phyloP scores from a whole-genome alignment of 257 asterid species.

The Solanum paucissectum region DNA sequence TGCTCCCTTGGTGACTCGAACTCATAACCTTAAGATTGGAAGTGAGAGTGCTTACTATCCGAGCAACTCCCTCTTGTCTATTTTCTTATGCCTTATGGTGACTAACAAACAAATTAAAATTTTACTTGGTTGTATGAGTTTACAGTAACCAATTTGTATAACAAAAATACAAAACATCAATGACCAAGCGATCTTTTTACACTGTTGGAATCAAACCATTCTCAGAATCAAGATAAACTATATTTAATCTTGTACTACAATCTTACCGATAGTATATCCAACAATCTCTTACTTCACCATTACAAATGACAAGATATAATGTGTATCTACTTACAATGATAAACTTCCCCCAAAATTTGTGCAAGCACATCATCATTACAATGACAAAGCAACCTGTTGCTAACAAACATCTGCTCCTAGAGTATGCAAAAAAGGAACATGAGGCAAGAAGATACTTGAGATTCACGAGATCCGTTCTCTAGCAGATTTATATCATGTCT shows the following conservation, averaged over 20 bases:
- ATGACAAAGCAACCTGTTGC: neutral
- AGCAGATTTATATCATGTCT: neutral
- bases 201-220: neutral
- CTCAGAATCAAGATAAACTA: neutral
- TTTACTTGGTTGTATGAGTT: neutral
- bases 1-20: too few species aligned
- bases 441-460: neutral
- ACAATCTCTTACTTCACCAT: neutral
- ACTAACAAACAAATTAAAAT: neutral
- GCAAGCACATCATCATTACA: neutral
- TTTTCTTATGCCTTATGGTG: neutral
- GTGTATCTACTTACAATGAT: neutral
- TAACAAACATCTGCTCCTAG: neutral
- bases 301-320: neutral
- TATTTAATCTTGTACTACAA: neutral
- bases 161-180: neutral
- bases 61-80: too few species aligned
- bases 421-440: neutral
- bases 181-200: neutral
- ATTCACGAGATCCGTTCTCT: neutral
- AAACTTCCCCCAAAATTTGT: neutral
- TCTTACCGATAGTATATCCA: neutral
- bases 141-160: neutral
- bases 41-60: neutral
- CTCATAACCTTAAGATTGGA: too few species aligned